Evolutionary conservation across 176 grass and related monocot species (phyloP), one percentile per base, ranked within the genome.

Genomic region (Puya raimondii): DNA sequence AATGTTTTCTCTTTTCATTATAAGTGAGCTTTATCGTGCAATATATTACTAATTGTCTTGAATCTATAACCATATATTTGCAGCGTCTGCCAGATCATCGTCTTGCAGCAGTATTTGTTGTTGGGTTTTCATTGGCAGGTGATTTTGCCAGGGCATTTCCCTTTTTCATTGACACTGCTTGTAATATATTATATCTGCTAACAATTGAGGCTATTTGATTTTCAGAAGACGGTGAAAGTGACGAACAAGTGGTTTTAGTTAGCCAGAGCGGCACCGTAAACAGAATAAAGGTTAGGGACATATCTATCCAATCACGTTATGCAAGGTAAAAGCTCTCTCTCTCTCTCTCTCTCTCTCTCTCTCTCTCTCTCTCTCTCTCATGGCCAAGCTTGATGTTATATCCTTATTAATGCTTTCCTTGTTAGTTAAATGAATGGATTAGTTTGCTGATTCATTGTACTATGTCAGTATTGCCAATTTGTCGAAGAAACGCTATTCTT

Each of bases 211-310:
- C 21, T 61, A 51, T 84, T 49, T 18, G 67, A 80, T 74, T 66
- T 69, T 27, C 77, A 96, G 94, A 97, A 70, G 89, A 84, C 3
- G 82, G 85, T 53, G 82, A 82, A 81, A 93, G 82, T 53, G 94
- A 99, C 18, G 89, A 93, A 67, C 89, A 99, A 66, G 75, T 99
- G 49, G 89, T 91, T 88, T 75, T 99, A 63, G 94, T 99, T 79
- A 99, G 94, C 72, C 89, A 99, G 26, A 90, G 94, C 61, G 89
- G 87, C 11, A 93, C 80, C 18, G 80, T 74, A 72, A 93, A 99
- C 80, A 99, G 94, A 81, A 86, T 99, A 72, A 99, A 90, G 75
- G 89, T 99, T 64, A 80, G 77, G 67, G 94, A 93, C 77, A 80
- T 93, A 90, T 76, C 94, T 27, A 80, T 99, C 68, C 82, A 80